A percentile compares a stretch with the other conserved stretches of the same genome.
phyloP scores from a whole-genome alignment of 345 rosid genomes.

The Aethionema arabicum region DNA sequence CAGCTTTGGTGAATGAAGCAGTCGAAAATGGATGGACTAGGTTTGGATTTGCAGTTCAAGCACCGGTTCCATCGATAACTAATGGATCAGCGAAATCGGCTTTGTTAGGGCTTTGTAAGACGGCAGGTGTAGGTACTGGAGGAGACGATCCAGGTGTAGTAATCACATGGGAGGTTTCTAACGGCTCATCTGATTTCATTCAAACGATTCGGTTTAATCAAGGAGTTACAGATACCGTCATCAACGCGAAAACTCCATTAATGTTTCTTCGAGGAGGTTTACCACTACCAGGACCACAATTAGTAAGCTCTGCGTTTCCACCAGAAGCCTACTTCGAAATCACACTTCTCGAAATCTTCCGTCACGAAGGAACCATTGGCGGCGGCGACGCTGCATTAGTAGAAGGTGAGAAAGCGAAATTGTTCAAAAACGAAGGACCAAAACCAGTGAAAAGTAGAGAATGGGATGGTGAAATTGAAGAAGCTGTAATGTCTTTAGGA shows the following conservation, averaged over 20 bases:
- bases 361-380: constrained; percentile 16
- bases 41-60: constrained; percentile 61
- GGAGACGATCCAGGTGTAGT: constrained; percentile 49
- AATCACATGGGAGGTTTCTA: constrained; percentile 79
- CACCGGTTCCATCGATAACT: constrained; percentile 37
- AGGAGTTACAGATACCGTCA: constrained; percentile 18
- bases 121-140: constrained; percentile 35
- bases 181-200: constrained; percentile 70
- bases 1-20: constrained; percentile 63
- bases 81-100: constrained; percentile 36
- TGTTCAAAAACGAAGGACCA: constrained; percentile 57
- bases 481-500: constrained; percentile 54
- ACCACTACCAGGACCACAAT: constrained; percentile 89
- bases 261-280: constrained; percentile 65
- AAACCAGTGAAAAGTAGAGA: constrained; percentile 39
- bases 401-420: constrained; percentile 66
- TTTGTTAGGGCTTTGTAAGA: constrained; percentile 57
- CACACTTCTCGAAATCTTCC: constrained; percentile 48
- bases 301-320: constrained; percentile 75
- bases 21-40: constrained; percentile 88
- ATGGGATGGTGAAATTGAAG: constrained; percentile 26
- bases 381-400: constrained; percentile 16
- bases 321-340: constrained; percentile 93
- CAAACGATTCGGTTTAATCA: constrained; percentile 74
- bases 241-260: constrained; percentile 31